Evolutionary conservation across 2,329 filamentous ascomycete species (phyloP), one percentile per base, ranked within the genome.

Genomic region (Tothia fuscella): DNA sequence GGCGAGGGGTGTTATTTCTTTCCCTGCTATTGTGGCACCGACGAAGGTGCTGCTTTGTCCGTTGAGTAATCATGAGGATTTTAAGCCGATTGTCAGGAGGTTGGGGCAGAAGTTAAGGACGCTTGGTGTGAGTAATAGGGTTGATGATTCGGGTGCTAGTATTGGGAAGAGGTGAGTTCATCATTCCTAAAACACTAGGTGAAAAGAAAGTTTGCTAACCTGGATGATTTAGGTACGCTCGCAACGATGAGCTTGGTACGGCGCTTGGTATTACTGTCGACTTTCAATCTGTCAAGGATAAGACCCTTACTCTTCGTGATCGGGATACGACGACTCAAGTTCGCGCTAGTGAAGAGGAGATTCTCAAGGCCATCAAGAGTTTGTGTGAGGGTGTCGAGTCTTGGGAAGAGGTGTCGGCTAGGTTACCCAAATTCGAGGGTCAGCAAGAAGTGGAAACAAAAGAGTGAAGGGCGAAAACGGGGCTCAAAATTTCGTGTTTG

Each of bases 161-260:
- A 96, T 96, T 53, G 89, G 89, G 59, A 94, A 93, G 72, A 82
- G 89, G 41, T 96, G 28, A 17, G 38, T 26, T 34, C 17, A 7
- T n/a, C 31, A 9, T n/a, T n/a, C 26, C 26, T 29, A 29, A 29
- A n/a, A 93, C 64, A 79, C 9, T 29, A n/a, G n/a, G n/a, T n/a
- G n/a, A n/a, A n/a, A n/a, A n/a, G n/a, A n/a, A n/a, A n/a, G n/a
- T n/a, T n/a, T n/a, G n/a, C 26, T 29, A n/a, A 29, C 26, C 9
- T 29, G n/a, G 26, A 9, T 9, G n/a, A 9, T n/a, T 29, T 29
- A 38, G 39, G 16, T 47, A 62, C 50, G 51, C 82, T 58, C 80
- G 91, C 54, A 95, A 95, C 60, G 89, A 96, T 62, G 89, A 96
- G 67, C 75, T 95, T 45, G 91, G 89, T 55, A 96, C 91, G 33